These are phyloP conservation scores for Backusella circina DNA, from an alignment of 192 early-diverging fungal species.

Conservation along the genomic window DNA sequence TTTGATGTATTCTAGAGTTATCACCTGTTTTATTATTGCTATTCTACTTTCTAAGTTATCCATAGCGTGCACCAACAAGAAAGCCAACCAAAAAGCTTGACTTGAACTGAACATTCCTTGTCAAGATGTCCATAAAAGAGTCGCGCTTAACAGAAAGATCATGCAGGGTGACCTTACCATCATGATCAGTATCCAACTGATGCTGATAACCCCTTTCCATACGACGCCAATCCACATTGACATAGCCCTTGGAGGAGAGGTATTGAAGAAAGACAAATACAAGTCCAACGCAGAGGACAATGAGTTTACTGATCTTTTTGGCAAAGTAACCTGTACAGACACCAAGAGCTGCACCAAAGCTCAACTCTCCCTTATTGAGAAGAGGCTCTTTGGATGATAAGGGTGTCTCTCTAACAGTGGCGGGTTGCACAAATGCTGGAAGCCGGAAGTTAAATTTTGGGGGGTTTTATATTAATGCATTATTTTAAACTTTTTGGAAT, in stretches of 20 bases:
- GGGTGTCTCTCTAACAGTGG: not conserved
- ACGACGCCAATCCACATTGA: slow-evolving; percentile 40
- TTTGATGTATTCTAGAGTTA: too few relatives aligned
- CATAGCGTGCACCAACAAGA: slow-evolving; percentile 42
- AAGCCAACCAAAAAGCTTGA: slow-evolving; percentile 44
- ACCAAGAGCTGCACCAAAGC: slow-evolving; percentile 45
- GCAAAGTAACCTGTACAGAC: slow-evolving; percentile 46
- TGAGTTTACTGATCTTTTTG: slow-evolving; percentile 48
- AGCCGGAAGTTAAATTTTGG: not conserved
- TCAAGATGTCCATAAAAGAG: slow-evolving; percentile 36
- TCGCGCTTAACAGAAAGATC: slow-evolving; percentile 35
- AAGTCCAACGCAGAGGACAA: slow-evolving; percentile 40
- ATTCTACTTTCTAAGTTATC: too few relatives aligned
- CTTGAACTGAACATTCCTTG: slow-evolving; percentile 50
- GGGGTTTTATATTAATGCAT: not conserved
- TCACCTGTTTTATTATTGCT: too few relatives aligned
- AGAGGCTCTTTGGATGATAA: slow-evolving; percentile 10
- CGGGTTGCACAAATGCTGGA: not conserved
- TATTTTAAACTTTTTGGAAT: too few relatives aligned
- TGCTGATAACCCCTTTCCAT: slow-evolving; percentile 27
- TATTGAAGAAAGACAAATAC: slow-evolving; percentile 46
- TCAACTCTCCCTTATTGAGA: slow-evolving; percentile 38
- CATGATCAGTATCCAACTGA: slow-evolving; percentile 35
- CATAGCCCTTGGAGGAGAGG: slow-evolving; percentile 35
- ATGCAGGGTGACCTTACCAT: slow-evolving; percentile 38